phyloP scores from a whole-genome alignment of 768 basidiomycete species.

The Mycena galopus region DNA sequence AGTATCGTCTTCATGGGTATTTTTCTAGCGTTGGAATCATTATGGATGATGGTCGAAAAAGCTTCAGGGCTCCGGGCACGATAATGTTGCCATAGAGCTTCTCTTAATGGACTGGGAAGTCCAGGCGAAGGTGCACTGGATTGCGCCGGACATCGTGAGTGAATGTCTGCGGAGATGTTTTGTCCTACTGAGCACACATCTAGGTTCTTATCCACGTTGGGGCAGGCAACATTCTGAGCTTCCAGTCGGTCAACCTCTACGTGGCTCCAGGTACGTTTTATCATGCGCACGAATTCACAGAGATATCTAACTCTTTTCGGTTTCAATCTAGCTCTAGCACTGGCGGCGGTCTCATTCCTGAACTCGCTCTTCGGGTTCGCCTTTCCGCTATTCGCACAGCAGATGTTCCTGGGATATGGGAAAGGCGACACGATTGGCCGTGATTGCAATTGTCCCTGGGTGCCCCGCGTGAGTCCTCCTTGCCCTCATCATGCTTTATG shows the following conservation, averaged over 20 bases:
- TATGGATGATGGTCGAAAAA: not conserved
- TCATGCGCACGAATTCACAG: too few relatives aligned
- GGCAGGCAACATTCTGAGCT: constrained; percentile 68
- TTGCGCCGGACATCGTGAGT: constrained; percentile 74
- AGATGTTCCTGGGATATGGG: constrained; percentile 82
- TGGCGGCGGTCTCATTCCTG: constrained; percentile 71
- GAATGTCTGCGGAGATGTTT: too few relatives aligned
- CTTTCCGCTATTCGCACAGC: constrained; percentile 82
- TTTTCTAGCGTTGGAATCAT: not conserved
- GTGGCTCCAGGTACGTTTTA: constrained; percentile 73
- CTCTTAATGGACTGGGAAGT: constrained; percentile 81
- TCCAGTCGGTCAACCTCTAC: constrained; percentile 71
- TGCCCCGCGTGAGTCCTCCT: constrained; percentile 63
- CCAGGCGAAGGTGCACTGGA: constrained; percentile 71
- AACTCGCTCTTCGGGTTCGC: constrained; percentile 78
- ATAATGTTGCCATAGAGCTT: constrained; percentile 75
- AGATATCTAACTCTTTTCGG: not conserved
- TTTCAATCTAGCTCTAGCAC: constrained; percentile 49
- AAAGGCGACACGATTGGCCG: constrained; percentile 76
- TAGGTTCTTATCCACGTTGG: too few relatives aligned
- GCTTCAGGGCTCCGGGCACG: constrained; percentile 68
- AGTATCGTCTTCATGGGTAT: constrained; percentile 62
- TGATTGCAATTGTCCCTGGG: constrained; percentile 69
- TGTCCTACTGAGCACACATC: too few relatives aligned
- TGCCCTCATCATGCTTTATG: not conserved